These are phyloP conservation scores for Aspergillus spinulosporus DNA, from an alignment of 2,329 filamentous ascomycete species.

Conservation along the genomic window DNA sequence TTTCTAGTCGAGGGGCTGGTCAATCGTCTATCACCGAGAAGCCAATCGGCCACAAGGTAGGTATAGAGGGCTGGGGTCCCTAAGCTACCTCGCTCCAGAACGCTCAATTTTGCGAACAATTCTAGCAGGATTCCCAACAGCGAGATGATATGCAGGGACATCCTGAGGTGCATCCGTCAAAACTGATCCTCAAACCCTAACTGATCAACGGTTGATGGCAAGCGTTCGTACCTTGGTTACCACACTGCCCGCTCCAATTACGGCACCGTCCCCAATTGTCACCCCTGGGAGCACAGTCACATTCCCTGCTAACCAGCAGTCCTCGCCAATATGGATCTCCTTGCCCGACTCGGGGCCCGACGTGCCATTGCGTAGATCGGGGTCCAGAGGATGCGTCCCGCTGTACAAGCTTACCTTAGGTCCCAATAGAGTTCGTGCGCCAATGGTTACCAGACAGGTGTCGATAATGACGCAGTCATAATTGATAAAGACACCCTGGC, in stretches of 20 bases:
- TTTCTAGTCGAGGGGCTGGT: background rate
- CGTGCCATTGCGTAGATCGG: conserved; percentile 69
- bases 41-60: background rate
- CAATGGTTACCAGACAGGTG: conserved; percentile 72
- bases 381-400: conserved; percentile 75
- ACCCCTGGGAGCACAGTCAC: conserved; percentile 73
- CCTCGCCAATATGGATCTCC: conserved; percentile 73
- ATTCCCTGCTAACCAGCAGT: conserved; percentile 77
- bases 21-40: background rate
- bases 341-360: conserved; percentile 73
- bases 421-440: conserved; percentile 73
- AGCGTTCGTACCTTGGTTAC: conserved; percentile 64
- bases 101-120: conserved; percentile 44
- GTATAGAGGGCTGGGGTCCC: background rate
- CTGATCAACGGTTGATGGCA: background rate
- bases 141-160: conserved; percentile 45
- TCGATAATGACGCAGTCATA: conserved; percentile 75
- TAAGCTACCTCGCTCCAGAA: conserved; percentile 26
- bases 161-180: conserved; percentile 30
- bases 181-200: background rate
- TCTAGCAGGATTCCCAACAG: conserved; percentile 43
- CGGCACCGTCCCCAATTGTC: conserved; percentile 71
- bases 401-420: conserved; percentile 72
- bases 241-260: conserved; percentile 77
- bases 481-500: conserved; percentile 73